A percentile compares a stretch with the other conserved stretches of the same genome.
Conservation (phyloP, 2,329 filamentous ascomycete species). For the Ophiocordyceps camponoti-rufipedis region DNA sequence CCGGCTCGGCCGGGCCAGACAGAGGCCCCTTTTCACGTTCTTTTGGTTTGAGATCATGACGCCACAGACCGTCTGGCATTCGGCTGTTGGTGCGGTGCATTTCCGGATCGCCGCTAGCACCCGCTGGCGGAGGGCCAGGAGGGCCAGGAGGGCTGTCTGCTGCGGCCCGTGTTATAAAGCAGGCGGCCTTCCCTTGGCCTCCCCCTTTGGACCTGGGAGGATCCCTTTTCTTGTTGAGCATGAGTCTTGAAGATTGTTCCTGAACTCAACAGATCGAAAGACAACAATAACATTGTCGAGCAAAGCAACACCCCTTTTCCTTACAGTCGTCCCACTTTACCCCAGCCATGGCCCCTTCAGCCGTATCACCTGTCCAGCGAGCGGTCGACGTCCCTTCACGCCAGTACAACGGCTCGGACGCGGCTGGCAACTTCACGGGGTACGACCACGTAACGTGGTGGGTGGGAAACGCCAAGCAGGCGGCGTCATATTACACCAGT, state of each 20-base stretch:
- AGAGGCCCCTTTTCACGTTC: neutral
- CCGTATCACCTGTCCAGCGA: slow-evolving; percentile 29
- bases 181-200: neutral
- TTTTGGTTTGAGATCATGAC: neutral
- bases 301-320: neutral
- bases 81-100: slow-evolving; percentile 4
- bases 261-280: no score
- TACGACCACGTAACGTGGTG: slow-evolving; percentile 95
- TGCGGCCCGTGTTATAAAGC: neutral
- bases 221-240: neutral
- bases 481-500: slow-evolving; percentile 71
- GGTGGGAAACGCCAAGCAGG: slow-evolving; percentile 93
- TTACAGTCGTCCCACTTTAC: neutral
- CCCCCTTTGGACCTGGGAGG: neutral
- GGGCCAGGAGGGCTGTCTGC: neutral
- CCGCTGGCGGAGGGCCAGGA: neutral
- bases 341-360: slow-evolving; percentile 23
- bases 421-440: slow-evolving; percentile 46
- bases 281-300: no score
- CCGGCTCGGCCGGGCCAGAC: slow-evolving; percentile 5
- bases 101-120: slow-evolving; percentile 4
- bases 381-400: slow-evolving; percentile 20
- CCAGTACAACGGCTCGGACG: slow-evolving; percentile 31
- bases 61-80: neutral
- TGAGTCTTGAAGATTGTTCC: no score